Base-by-base conservation (phyloP, 257 asterid genomes). In the Lycium barbarum region DNA sequence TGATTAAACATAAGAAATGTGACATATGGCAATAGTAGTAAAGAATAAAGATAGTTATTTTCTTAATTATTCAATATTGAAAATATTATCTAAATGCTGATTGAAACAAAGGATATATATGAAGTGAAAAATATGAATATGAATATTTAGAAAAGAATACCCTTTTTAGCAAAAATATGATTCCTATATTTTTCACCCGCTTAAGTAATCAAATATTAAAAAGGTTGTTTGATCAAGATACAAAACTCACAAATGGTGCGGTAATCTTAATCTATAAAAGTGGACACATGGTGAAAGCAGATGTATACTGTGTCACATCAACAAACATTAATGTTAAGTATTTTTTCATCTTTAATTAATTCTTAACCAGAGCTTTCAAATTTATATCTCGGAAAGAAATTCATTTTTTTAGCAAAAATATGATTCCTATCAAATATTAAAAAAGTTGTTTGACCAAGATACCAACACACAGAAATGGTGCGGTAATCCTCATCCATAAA, bases 231-330 rank as follows among this genome's bases (percentile, higher is more conserved):
- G 40, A 73, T 73, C 9, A 73, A 73, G 40, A 45, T 45, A 20
- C 40, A 38, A 47, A 45, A 5, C 40, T n/a, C 18, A 6, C 59
- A 73, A 73, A 22, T 74, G 14, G 81, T 47, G 81, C 62, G 81
- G 62, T 47, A 4, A 74, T 20, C 12, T 13, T 47, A 13, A 22
- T 74, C 43, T 13, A 73, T 47, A 45, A 73, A 45, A 20, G 18
- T n/a, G 57, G 35, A 45, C 80, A n/a, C 45, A 73, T 73, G 59
- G 58, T n/a, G 80, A 73, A 73, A 73, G 40, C 20, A 26, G 33
- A 26, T 26, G 33, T 26, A 26, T 26, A 26, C 33, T 26, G 33
- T 26, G 33, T 26, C 33, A 26, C 33, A 26, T 26, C 33, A 26
- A 26, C 33, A 26, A 26, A 26, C 1, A 26, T 26, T 26, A 26